Evolutionary conservation across 768 basidiomycete genomes (phyloP), one percentile per base, ranked within the genome.

Genomic region (Pilatotrama ljubarskyi): DNA sequence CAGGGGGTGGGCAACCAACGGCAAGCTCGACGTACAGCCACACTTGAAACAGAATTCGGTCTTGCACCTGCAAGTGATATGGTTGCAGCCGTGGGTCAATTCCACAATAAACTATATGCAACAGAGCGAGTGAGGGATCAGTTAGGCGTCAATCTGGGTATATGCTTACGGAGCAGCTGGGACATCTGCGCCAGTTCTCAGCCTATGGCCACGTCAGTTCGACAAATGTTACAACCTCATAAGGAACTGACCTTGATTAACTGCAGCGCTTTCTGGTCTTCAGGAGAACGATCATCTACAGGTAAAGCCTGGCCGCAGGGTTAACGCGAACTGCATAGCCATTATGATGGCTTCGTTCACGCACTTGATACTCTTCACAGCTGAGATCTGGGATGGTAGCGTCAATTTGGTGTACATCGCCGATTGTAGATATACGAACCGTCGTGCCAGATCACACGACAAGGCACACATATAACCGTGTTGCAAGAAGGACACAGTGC

Each of bases 1-100:
- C n/a, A n/a, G n/a, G n/a, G n/a, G n/a, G n/a, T n/a, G n/a, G n/a
- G n/a, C n/a, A n/a, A n/a, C n/a, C n/a, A n/a, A n/a, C n/a, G n/a
- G 35, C 7, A 24, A 6, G 8, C 1, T n/a, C 10, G 1, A 67
- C 74, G 52, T 41, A 76, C 76, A 69, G n/a, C 74, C 76, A 52
- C 76, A 77, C 62, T 72, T 73, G 66, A 75, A 75, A 59, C 76
- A 76, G 53, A 77, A 77, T 55, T 77, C 70, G 1, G 70, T 70
- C 13, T 72, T 72, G 59, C 75, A 76, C 26, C 70, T 51, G 62
- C 75, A 77, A 2, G 71, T 73, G 60, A 76, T 75, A 53, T 77
- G 75, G 61, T 76, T 73, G 62, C 75, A 76, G 14, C 75, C 76
- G 22, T 40, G 15, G 3, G 66, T 55, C 41, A 70, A 51, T 38